phyloP scores from a whole-genome alignment of 1,284 basidiomycete genomes.

The Austroboletus rostrupii region DNA sequence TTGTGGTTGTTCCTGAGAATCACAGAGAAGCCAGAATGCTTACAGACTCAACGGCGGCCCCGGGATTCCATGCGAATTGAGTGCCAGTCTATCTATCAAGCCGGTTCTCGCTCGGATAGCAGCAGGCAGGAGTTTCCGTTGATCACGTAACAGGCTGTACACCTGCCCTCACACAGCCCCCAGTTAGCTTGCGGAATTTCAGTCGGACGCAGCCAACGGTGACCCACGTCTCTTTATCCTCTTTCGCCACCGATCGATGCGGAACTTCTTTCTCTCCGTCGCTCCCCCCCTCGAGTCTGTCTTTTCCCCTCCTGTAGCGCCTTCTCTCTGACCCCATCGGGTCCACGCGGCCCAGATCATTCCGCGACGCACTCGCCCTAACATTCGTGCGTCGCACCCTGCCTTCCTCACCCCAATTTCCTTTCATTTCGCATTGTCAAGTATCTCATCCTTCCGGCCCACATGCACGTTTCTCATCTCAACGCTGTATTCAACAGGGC shows the following conservation, averaged over 20 bases:
- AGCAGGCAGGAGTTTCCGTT: conserved; percentile 18
- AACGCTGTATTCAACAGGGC: conserved; percentile 27
- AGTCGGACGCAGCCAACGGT: conserved; percentile 6
- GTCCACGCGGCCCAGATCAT: conserved; percentile 26
- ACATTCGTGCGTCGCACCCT: conserved; percentile 5
- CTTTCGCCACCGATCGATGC: conserved; percentile 18
- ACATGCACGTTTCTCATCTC: conserved; percentile 22
- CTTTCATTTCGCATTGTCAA: conserved; percentile 14
- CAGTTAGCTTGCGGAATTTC: conserved; percentile 18
- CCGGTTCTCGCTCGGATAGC: too few species aligned
- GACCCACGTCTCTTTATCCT: conserved; percentile 13
- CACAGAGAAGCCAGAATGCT: background rate
- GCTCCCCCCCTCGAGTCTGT: conserved; percentile 12
- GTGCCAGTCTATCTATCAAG: background rate
- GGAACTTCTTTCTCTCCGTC: conserved; percentile 9
- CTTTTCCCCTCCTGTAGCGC: conserved; percentile 15
- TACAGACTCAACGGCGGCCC: background rate
- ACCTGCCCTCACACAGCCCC: conserved; percentile 18
- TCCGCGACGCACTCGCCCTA: conserved; percentile 21
- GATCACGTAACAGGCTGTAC: conserved; percentile 29
- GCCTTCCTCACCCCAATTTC: conserved; percentile 4
- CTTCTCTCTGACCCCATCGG: conserved; percentile 20
- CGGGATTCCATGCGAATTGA: background rate
- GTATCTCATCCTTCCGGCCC: conserved; percentile 11
- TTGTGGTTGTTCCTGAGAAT: conserved; percentile 21